Evolutionary conservation across 2,329 filamentous ascomycete genomes (phyloP).

Genomic region (Ciborinia camelliae): DNA sequence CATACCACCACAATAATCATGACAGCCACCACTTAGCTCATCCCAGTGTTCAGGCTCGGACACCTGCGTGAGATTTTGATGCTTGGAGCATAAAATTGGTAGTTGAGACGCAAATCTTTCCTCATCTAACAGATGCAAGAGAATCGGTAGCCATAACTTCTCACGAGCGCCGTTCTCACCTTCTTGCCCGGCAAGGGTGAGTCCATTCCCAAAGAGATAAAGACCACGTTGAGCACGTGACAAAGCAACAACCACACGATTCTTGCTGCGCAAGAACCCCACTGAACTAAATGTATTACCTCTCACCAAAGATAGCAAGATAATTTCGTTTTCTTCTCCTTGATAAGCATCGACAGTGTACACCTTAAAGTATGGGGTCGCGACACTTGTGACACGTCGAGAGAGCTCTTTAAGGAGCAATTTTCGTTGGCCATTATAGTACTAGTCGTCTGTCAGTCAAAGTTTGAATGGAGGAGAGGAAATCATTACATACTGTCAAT

Average conservation of each 20-base stretch:
- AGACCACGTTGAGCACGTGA: conserved; percentile 73
- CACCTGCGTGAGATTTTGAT: conserved; percentile 52
- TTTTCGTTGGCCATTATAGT: conserved; percentile 81
- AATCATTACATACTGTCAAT: conserved; percentile 50
- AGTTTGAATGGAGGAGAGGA: neutral
- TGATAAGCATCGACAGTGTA: conserved; percentile 87
- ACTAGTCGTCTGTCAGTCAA: conserved; percentile 40
- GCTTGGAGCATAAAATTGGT: conserved; percentile 61
- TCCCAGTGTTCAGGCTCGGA: conserved; percentile 52
- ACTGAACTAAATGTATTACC: conserved; percentile 57
- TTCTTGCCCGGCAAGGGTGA: conserved; percentile 41
- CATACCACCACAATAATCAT: conserved; percentile 42
- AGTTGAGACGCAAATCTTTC: conserved; percentile 42
- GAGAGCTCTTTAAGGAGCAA: conserved; percentile 51
- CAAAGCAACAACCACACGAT: conserved; percentile 56
- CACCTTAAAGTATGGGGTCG: conserved; percentile 49
- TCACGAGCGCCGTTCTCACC: conserved; percentile 26
- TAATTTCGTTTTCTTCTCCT: conserved; percentile 83
- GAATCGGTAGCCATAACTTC: conserved; percentile 36
- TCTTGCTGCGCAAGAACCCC: conserved; percentile 68
- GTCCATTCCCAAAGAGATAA: conserved; percentile 78
- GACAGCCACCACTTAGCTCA: conserved; percentile 51
- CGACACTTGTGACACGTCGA: conserved; percentile 40
- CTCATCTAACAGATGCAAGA: conserved; percentile 43
- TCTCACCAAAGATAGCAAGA: conserved; percentile 77